Percentiles rank a stretch among this genome's conserved stretches.
phyloP scores from a whole-genome alignment of 2,329 filamentous ascomycete species.

The Aspergillus pseudoviridinutans region DNA sequence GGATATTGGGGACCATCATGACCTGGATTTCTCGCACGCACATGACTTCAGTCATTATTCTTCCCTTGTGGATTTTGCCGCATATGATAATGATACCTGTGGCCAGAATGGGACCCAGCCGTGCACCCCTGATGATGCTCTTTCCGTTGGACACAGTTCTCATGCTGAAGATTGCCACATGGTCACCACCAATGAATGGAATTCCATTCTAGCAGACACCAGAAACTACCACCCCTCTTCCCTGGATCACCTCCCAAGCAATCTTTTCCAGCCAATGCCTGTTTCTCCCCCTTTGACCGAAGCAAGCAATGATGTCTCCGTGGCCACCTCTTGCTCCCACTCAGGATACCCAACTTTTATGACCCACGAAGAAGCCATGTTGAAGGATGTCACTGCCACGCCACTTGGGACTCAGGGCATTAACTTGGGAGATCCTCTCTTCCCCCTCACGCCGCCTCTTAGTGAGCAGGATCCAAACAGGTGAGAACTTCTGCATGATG shows the following conservation, averaged over 20 bases:
- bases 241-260: constrained; percentile 33
- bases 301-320: constrained; percentile 38
- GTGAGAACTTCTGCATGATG: constrained; percentile 24
- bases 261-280: constrained; percentile 35
- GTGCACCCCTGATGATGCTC: constrained; percentile 35
- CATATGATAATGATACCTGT: constrained; percentile 39
- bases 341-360: constrained; percentile 36
- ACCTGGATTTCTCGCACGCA: constrained; percentile 33
- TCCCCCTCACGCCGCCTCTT: constrained; percentile 36
- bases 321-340: constrained; percentile 39
- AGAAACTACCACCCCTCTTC: constrained; percentile 31
- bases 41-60: constrained; percentile 38
- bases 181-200: constrained; percentile 31
- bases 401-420: constrained; percentile 34
- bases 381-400: constrained; percentile 33
- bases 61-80: constrained; percentile 37
- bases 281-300: constrained; percentile 43
- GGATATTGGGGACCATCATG: constrained; percentile 35
- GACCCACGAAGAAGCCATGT: constrained; percentile 34
- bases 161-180: constrained; percentile 37
- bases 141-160: constrained; percentile 36
- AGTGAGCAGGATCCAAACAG: constrained; percentile 40
- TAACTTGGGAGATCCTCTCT: constrained; percentile 37
- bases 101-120: constrained; percentile 27
- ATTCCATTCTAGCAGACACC: constrained; percentile 32